Conservation (phyloP, 768 basidiomycete genomes). For the Pluteus cervinus region DNA sequence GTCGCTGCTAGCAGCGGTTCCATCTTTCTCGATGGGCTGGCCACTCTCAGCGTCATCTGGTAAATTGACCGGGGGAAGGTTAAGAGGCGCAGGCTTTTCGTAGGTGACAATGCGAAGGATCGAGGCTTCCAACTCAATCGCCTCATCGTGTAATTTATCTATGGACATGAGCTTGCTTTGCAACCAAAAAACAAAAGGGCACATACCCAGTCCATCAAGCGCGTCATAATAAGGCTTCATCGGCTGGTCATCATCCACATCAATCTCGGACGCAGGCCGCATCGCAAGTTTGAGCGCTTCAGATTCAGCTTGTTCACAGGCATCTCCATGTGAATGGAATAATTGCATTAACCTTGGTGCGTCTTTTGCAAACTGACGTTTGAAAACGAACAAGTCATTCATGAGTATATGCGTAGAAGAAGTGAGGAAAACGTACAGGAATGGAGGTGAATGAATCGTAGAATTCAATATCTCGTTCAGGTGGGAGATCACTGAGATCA, state of each 20-base stretch:
- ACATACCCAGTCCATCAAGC: conserved; percentile 36
- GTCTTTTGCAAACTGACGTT: conserved; percentile 31
- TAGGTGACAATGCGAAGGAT: conserved; percentile 20
- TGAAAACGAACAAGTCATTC: not conserved
- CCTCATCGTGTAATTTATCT: conserved; percentile 19
- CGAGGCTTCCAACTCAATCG: conserved; percentile 17
- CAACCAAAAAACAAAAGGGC: not conserved
- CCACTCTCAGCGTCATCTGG: too few species aligned
- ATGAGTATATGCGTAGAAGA: conserved; percentile 1
- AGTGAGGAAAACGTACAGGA: conserved; percentile 21
- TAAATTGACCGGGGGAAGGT: too few species aligned
- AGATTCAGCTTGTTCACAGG: conserved; percentile 32
- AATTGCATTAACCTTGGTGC: conserved; percentile 43
- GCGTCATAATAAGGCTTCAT: conserved; percentile 35
- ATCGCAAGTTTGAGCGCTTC: conserved; percentile 37
- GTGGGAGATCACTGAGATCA: conserved; percentile 33
- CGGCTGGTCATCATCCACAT: conserved; percentile 31
- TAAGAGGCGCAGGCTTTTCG: too few species aligned
- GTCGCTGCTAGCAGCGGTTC: conserved; percentile 8
- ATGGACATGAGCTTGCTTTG: not conserved
- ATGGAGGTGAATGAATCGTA: conserved; percentile 37
- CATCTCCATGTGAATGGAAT: conserved; percentile 41
- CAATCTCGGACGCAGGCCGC: conserved; percentile 13
- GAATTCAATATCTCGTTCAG: conserved; percentile 36
- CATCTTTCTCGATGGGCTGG: too few species aligned